Evolutionary conservation across 164 flowering plant species (phyloP), one percentile per base, ranked within the genome.

Genomic region (Pachysandra terminalis): DNA sequence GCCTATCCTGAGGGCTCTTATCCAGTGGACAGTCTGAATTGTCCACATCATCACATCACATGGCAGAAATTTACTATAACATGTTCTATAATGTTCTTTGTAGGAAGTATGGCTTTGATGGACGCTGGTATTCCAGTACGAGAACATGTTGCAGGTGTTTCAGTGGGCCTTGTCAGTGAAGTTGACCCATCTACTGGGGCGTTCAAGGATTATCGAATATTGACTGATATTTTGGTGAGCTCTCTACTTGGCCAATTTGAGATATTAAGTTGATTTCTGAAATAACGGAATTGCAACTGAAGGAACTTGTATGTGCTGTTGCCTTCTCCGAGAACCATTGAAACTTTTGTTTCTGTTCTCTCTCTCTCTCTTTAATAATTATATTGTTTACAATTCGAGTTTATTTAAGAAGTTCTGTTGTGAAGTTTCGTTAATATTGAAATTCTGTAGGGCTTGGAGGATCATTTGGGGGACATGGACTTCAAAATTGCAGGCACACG

Each of bases 401-500:
- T 32, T 32, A 7, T 32, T 32, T 3, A 32, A 32, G 51, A 45
- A 10, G 15, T 5, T 45, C 1, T 15, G 17, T 45, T 3, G 1
- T 10, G 5, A 24, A 56, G 22, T 28, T 40, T 62, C n/a, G 48
- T 55, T 21, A 61, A 32, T 9, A 22, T 64, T 74, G 22, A 45
- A 61, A 22, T 19, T 79, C 21, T 79, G 5, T 70, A 95, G 99
- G 99, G 99, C 41, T 77, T 95, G 75, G 99, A 95, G 85, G 98
- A 95, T 87, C 99, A 95, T 82, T 67, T 95, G 28, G 99, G 99
- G 35, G 99, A 95, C 73, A 95, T 95, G 90, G 99, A 95, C 79
- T 95, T 95, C 78, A 95, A 95, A 80, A 85, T 95, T 84, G 96
- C 98, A 37, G 98, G 99, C 68, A 95, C 98, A 51, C 80, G 93